Evolutionary conservation across 441 rosid genomes (phyloP), one percentile per base, ranked within the genome.

Genomic region (Brassica hybrid): DNA sequence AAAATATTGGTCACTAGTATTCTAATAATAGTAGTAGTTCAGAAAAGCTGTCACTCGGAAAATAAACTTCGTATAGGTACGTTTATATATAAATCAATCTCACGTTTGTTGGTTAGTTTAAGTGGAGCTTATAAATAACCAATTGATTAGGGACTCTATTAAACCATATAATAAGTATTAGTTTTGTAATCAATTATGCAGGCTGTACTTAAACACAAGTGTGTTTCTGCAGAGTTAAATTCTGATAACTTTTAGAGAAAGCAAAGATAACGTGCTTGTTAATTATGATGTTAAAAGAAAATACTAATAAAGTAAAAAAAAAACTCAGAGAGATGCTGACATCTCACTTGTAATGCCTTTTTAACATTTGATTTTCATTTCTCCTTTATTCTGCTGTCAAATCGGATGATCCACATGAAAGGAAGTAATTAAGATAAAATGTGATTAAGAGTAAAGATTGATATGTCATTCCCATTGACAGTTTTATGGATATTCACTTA

Each of bases 181-280:
- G 30, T 54, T 79, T 9, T 48, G 71, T 74, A 57, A 74, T 79
- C 70, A 79, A 58, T 65, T 65, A 58, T 74, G 82, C 72, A 75
- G 82, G 69, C 18, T 69, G 72, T 79, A 74, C 56, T 63, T 79
- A 74, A 64, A 41, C 59, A 57, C 32, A 5, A 38, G 16, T 25
- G 67, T 65, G 66, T 65, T 25, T 79, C 61, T 66, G 74, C 77
- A 61, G 71, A 41, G 76, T 58, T 80, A 65, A 80, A 67, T 50
- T 63, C 41, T 58, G 74, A 80, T 80, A 57, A 52, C 86, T 79
- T 87, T 77, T 27, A 9, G 63, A 75, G 16, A 73, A 83, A 86
- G 89, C 84, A 83, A 82, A 82, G 71, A 59, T 23, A 79, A 85
- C 84, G 83, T 85, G 89, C 70, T 72, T 34, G 77, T 81, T 70